A percentile compares a stretch with the other conserved stretches of the same genome.
phyloP scores from a whole-genome alignment of 2,329 filamentous ascomycete genomes.

The Fusarium tuaranense region DNA sequence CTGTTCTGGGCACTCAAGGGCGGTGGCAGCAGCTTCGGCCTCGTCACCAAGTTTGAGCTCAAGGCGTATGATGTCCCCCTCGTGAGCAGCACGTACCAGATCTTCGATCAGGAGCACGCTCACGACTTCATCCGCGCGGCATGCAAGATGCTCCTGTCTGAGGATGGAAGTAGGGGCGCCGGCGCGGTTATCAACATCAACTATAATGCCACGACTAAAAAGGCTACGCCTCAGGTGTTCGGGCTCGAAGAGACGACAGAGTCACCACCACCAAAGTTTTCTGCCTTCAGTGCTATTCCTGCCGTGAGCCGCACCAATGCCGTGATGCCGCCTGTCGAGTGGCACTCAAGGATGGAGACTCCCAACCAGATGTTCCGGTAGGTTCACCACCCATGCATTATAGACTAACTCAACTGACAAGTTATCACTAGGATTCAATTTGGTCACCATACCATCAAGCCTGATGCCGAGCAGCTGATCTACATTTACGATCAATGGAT shows the following conservation, averaged over 20 bases:
- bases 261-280: slow-evolving; percentile 10
- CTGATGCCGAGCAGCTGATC: slow-evolving; percentile 47
- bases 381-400: neutral
- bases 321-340: slow-evolving; percentile 45
- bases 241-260: slow-evolving; percentile 47
- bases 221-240: slow-evolving; percentile 39
- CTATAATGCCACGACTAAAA: slow-evolving; percentile 45
- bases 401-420: too few species aligned
- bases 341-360: slow-evolving; percentile 43
- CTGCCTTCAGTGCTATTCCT: slow-evolving; percentile 11
- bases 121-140: slow-evolving; percentile 46
- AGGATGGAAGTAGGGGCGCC: slow-evolving; percentile 43
- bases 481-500: slow-evolving; percentile 52
- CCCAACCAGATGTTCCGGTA: slow-evolving; percentile 53
- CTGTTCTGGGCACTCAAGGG: slow-evolving; percentile 52
- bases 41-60: slow-evolving; percentile 49
- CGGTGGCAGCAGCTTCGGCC: slow-evolving; percentile 50
- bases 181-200: slow-evolving; percentile 48
- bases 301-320: slow-evolving; percentile 38
- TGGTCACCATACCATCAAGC: slow-evolving; percentile 51
- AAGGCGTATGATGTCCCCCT: slow-evolving; percentile 38
- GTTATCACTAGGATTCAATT: slow-evolving; percentile 36
- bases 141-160: slow-evolving; percentile 37
- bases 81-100: slow-evolving; percentile 50
- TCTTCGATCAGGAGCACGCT: slow-evolving; percentile 42